Conservation (phyloP, 805 yeast species). For the Metschnikowia reukaufii region DNA sequence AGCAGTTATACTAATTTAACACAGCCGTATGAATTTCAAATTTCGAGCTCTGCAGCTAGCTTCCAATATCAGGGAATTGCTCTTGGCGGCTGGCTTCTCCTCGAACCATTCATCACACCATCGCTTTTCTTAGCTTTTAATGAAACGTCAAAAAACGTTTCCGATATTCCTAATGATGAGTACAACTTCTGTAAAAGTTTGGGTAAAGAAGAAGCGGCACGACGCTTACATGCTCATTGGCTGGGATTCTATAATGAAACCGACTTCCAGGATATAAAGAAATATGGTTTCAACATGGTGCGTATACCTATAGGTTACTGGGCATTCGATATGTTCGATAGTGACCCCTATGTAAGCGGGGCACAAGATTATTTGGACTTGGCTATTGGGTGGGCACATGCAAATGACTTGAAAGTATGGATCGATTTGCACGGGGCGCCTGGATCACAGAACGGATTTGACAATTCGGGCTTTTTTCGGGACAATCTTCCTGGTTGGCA, state of each 20-base stretch:
- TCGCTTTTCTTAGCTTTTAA: conserved; percentile 49
- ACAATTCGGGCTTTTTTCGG: conserved; percentile 58
- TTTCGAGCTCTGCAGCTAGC: conserved; percentile 5
- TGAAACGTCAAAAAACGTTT: conserved; percentile 21
- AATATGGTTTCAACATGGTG: conserved; percentile 64
- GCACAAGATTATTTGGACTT: conserved; percentile 62
- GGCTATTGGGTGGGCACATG: conserved; percentile 67
- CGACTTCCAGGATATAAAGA: conserved; percentile 53
- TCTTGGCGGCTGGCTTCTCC: conserved; percentile 71
- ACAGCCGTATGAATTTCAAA: conserved; percentile 10
- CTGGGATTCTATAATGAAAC: conserved; percentile 55
- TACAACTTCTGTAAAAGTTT: conserved; percentile 50
- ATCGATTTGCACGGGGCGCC: conserved; percentile 81
- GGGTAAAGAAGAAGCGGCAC: conserved; percentile 47
- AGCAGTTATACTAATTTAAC: conserved; percentile 6
- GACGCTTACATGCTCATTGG: conserved; percentile 54
- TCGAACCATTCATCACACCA: conserved; percentile 73
- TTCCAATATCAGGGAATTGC: conserved; percentile 34
- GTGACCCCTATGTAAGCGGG: conserved; percentile 67
- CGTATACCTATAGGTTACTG: conserved; percentile 80
- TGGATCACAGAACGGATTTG: conserved; percentile 86
- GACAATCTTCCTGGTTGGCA: conserved; percentile 18
- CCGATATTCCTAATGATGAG: conserved; percentile 57
- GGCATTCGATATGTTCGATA: conserved; percentile 55
- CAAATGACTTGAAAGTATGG: conserved; percentile 63